Base-by-base conservation (phyloP, 352 stramenopile genomes). In the Aphanomyces invadans region DNA sequence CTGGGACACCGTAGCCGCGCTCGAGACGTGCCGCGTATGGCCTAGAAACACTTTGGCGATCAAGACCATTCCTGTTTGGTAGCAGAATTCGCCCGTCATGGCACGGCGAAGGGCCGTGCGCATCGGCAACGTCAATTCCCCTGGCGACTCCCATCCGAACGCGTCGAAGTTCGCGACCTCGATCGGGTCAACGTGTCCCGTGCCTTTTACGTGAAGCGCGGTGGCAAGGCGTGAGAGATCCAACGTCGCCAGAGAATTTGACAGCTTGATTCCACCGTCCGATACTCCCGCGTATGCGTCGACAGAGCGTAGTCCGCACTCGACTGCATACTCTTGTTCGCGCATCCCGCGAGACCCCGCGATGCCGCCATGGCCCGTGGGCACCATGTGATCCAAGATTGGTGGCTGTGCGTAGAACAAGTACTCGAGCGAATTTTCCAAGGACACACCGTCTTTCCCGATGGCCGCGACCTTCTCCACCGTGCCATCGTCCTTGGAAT, bases 1-100 rank as follows among this genome's bases (percentile, higher is more conserved):
- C 71, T 68, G 74, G 26, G 48, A n/a, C 49, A 68, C 75, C 66
- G 2, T 52, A 53, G 3, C 80, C 49, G 28, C 52, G 69, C 63
- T 69, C 1, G 42, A 53, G 2, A 81, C 49, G 28, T 56, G 69
- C 63, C 80, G 86, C 2, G 78, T 88, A 39, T 85, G 84, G 12
- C 86, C 86, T 28, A 86, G 78, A 55, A 95, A 95, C 0, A 90
- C 85, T 57, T 95, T 95, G n/a, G 83, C 81, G 15, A 93, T 78
- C 12, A 93, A 69, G 21, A 95, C 59, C 0, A 86, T 64, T 7
- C 75, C 74, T 70, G 73, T n/a, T n/a, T n/a, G n/a, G n/a, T n/a
- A n/a, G 0, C 73, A 77, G 9, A 4, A 29, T 12, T 17, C 15
- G 46, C 19, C 5, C 0, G 4, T 26, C 15, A 9, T 53, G 7